Evolutionary conservation across 1,284 basidiomycete genomes (phyloP), one percentile per base, ranked within the genome.

Genomic region (Schizophyllum commune): DNA sequence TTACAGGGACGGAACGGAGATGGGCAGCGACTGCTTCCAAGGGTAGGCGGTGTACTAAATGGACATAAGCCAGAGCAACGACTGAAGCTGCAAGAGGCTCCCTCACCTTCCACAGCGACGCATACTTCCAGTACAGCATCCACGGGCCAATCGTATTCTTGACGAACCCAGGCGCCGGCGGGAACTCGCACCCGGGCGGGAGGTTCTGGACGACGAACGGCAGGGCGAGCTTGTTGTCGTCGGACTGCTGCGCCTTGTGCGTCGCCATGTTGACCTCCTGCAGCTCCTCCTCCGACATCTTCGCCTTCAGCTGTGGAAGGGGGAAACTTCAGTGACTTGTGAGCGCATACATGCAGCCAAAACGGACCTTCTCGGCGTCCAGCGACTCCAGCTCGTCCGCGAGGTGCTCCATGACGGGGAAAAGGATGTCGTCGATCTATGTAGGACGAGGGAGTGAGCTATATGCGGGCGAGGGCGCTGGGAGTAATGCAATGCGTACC

Each of bases 51-150:
- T 64, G 51, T 65, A 65, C 64, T 65, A 55, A 2, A n/a, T 20
- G 53, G 53, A 21, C 53, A 4, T 11, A 5, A 21, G 19, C 13
- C 27, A 27, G 13, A 32, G 19, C 17, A 19, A 8, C 13, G 20
- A 51, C 11, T 33, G 5, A 17, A 2, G 15, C 20, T 22, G 17
- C 20, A 15, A 47, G 2, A 39, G n/a, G 19, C 34, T 32, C 17
- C 54, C 60, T 58, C 8, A 63, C 65, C 62, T 65, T 65, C 66
- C 66, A 67, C 22, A 65, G 32, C 19, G 33, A 51, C 19, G 60
- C 63, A 55, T 63, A 65, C 54, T 64, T 67, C 64, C 64, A 65
- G 55, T 67, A 67, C 53, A 65, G 62, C 17, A 64, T 60, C 60
- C 61, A 65, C 11, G 63, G 64, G 13, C 60, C 61, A 15, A 67